Conservation (phyloP, 2,329 filamentous ascomycete species). For the Aureobasidium vineae region DNA sequence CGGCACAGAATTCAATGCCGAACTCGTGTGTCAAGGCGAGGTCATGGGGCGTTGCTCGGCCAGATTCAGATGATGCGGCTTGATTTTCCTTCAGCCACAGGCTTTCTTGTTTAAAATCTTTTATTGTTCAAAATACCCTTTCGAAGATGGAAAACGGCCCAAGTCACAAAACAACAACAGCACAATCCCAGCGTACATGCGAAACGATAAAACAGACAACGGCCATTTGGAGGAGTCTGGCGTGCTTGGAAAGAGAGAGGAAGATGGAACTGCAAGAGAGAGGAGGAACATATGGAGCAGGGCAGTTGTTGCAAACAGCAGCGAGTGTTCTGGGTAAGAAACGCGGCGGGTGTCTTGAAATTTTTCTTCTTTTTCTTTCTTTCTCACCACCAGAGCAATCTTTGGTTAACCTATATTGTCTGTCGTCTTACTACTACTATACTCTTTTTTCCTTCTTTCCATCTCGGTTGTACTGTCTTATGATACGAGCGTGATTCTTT, state of each 20-base stretch:
- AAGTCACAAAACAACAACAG: neutral
- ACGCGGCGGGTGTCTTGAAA: neutral
- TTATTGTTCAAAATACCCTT: constrained; percentile 23
- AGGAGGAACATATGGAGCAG: neutral
- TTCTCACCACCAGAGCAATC: neutral
- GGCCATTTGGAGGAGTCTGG: constrained; percentile 11
- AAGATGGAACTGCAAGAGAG: neutral
- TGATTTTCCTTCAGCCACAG: neutral
- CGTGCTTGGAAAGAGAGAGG: neutral
- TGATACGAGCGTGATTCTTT: neutral
- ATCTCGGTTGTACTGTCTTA: neutral
- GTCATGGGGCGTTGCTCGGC: constrained; percentile 97
- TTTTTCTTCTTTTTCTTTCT: neutral
- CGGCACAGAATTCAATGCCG: constrained; percentile 95
- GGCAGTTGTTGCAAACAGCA: too few species aligned
- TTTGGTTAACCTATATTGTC: neutral
- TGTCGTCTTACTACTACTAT: neutral
- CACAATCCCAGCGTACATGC: neutral
- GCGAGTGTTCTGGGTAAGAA: constrained; percentile 1
- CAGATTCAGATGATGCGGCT: constrained; percentile 63
- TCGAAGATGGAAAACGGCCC: neutral
- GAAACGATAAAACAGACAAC: neutral
- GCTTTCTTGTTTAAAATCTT: constrained; percentile 11
- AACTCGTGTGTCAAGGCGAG: constrained; percentile 98
- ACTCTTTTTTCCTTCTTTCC: neutral